Evolutionary conservation across 2,329 filamentous ascomycete genomes (phyloP).

Genomic region (Alternaria sp.): DNA sequence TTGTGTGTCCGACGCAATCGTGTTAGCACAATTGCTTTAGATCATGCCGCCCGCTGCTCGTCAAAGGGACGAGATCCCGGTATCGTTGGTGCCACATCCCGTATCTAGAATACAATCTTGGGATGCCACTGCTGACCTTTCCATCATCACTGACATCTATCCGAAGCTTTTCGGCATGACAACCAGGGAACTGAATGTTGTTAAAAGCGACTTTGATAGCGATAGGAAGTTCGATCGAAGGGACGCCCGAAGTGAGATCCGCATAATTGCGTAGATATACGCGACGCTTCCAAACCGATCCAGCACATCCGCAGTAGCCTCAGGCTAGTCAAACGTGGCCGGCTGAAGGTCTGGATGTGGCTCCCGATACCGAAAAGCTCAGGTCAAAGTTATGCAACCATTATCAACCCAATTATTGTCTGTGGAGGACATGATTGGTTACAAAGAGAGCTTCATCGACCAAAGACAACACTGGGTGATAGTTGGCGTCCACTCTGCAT

Average conservation of each 20-base stretch:
- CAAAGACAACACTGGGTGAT: conserved; percentile 18
- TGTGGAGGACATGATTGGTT: conserved; percentile 19
- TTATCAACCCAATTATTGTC: conserved; percentile 23
- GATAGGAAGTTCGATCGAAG: neutral
- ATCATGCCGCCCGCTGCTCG: neutral
- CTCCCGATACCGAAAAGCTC: conserved; percentile 19
- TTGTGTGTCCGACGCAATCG: conserved; percentile 5
- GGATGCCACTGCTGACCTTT: neutral
- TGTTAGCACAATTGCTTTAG: conserved; percentile 4
- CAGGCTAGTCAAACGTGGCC: conserved; percentile 8
- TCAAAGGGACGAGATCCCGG: conserved; percentile 1
- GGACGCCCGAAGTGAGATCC: conserved; percentile 5
- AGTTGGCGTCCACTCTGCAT: conserved; percentile 28
- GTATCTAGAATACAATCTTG: neutral
- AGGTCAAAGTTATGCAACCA: conserved; percentile 16
- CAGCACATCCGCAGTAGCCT: conserved; percentile 22
- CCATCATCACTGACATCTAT: neutral
- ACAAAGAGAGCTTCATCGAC: conserved; percentile 22
- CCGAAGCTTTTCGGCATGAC: neutral
- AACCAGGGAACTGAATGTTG: neutral
- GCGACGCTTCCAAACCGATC: conserved; percentile 13
- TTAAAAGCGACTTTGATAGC: neutral
- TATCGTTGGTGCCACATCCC: neutral
- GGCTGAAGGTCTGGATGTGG: conserved; percentile 25
- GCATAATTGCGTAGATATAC: conserved; percentile 14